Evolutionary conservation across 1,284 basidiomycete genomes (phyloP).

Genomic region (Neonothopanus nambi): DNA sequence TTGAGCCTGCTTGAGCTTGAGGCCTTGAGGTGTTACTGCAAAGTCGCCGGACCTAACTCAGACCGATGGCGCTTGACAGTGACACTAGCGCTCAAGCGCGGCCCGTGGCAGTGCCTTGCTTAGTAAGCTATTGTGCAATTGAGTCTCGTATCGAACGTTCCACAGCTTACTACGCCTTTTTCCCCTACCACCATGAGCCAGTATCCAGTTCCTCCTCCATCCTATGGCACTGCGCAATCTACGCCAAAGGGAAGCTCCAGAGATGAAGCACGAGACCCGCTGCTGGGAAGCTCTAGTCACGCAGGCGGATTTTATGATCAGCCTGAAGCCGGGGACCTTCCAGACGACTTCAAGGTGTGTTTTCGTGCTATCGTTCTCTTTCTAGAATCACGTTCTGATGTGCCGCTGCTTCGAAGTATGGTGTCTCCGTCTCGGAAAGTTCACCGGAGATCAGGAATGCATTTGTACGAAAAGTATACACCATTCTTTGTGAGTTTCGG

Average conservation of each 20-base stretch:
- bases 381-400: not conserved
- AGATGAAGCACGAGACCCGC: conserved; percentile 42
- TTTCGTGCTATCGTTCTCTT: conserved; percentile 15
- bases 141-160: no score
- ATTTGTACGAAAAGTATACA: conserved; percentile 81
- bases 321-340: conserved; percentile 66
- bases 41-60: no score
- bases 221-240: conserved; percentile 42
- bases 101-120: no score
- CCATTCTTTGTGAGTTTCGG: conserved; percentile 66
- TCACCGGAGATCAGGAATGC: conserved; percentile 69
- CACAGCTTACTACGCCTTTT: no score
- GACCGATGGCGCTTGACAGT: no score
- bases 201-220: conserved; percentile 57
- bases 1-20: no score
- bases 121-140: no score
- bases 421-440: conserved; percentile 74
- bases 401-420: conserved; percentile 53
- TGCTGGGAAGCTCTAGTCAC: conserved; percentile 49
- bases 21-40: no score
- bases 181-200: conserved; percentile 38
- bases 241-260: conserved; percentile 23
- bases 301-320: conserved; percentile 60
- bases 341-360: conserved; percentile 82
- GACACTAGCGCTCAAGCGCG: no score